A percentile compares a stretch with the other conserved stretches of the same genome.
These are phyloP conservation scores for Coniferiporia weirii DNA, from an alignment of 1,284 basidiomycete genomes.

Conservation along the genomic window DNA sequence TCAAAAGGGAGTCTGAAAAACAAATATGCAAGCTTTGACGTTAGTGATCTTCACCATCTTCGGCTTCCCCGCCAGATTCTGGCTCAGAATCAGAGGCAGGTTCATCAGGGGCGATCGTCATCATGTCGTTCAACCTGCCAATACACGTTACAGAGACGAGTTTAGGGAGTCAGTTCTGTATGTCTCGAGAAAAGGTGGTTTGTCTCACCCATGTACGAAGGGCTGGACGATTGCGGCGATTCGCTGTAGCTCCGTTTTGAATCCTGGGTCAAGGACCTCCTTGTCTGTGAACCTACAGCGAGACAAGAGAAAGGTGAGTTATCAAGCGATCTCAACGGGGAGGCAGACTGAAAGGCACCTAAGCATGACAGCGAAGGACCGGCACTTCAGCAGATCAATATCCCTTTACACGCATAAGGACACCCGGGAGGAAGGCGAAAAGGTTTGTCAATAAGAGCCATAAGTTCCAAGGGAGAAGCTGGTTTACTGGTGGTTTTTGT, in stretches of 20 bases:
- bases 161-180: not conserved
- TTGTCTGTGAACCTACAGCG: constrained; percentile 65
- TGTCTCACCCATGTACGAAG: constrained; percentile 74
- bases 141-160: no score
- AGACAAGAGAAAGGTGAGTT: not conserved
- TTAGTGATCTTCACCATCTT: not conserved
- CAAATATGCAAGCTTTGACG: not conserved
- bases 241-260: constrained; percentile 56
- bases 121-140: constrained; percentile 62
- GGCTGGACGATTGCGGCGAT: constrained; percentile 60
- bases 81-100: constrained; percentile 31
- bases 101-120: constrained; percentile 40
- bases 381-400: constrained; percentile 82
- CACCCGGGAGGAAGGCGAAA: not conserved
- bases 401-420: constrained; percentile 45
- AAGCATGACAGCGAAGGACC: constrained; percentile 69
- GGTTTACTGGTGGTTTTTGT: constrained; percentile 66
- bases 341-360: constrained; percentile 38
- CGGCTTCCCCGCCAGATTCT: constrained; percentile 5
- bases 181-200: not conserved
- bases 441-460: no score
- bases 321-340: not conserved
- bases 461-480: no score
- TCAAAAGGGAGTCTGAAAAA: not conserved
- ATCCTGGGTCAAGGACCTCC: constrained; percentile 63